These are phyloP conservation scores for Pleurotus salmoneostramineus DNA, from an alignment of 768 basidiomycete species.

Conservation along the genomic window DNA sequence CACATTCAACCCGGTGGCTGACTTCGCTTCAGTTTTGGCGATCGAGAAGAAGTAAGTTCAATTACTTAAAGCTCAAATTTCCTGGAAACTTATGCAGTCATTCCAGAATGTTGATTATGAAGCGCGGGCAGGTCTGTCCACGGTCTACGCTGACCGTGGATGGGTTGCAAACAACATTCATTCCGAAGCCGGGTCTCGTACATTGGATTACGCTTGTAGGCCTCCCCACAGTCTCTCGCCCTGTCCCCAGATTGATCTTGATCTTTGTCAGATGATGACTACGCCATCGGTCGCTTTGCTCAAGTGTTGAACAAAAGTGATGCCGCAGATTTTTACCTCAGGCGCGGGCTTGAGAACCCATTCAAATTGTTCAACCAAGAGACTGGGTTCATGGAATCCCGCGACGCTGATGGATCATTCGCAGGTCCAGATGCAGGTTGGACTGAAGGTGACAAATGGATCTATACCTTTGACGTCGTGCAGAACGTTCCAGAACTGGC, in stretches of 20 bases:
- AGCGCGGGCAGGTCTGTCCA: slow-evolving; percentile 71
- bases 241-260: background rate
- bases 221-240: slow-evolving; percentile 1
- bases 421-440: slow-evolving; percentile 69
- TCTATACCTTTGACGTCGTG: slow-evolving; percentile 57
- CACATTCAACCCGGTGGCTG: background rate
- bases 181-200: slow-evolving; percentile 75
- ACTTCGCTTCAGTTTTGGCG: slow-evolving; percentile 47
- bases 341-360: slow-evolving; percentile 51
- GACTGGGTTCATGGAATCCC: slow-evolving; percentile 81
- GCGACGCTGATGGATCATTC: slow-evolving; percentile 62
- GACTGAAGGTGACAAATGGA: slow-evolving; percentile 80
- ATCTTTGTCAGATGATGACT: slow-evolving; percentile 61
- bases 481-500: slow-evolving; percentile 50
- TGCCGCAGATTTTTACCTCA: slow-evolving; percentile 42
- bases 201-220: slow-evolving; percentile 74
- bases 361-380: slow-evolving; percentile 63
- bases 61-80: background rate
- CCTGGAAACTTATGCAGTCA: background rate
- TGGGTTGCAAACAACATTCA: slow-evolving; percentile 79
- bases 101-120: slow-evolving; percentile 70
- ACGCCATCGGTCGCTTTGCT: slow-evolving; percentile 63
- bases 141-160: slow-evolving; percentile 61
- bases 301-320: slow-evolving; percentile 42
- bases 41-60: slow-evolving; percentile 58